phyloP scores from a whole-genome alignment of 768 basidiomycete genomes.

The Galerina marginata region DNA sequence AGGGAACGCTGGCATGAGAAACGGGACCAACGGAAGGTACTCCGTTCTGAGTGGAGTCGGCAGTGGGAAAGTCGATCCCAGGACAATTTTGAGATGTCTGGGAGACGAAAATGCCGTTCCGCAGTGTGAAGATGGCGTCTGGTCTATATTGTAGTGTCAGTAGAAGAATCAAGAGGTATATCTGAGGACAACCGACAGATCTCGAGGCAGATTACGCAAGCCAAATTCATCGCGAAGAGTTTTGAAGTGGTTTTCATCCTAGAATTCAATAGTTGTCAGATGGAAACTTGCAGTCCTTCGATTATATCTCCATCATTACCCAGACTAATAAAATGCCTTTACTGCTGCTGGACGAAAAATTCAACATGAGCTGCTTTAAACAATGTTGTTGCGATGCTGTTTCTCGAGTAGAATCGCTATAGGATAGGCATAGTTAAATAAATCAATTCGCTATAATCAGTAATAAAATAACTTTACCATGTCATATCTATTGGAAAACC shows the following conservation, averaged over 20 bases:
- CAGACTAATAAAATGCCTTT: conserved; percentile 13
- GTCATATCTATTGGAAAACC: conserved; percentile 10
- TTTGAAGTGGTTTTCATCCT: conserved; percentile 14
- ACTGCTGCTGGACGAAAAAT: conserved; percentile 13
- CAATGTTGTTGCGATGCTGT: conserved; percentile 1
- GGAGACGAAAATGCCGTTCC: conserved; percentile 15
- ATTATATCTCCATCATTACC: background rate
- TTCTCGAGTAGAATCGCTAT: background rate
- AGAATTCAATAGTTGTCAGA: background rate
- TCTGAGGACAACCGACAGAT: background rate
- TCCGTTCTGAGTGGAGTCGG: background rate
- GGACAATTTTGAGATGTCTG: conserved; percentile 13
- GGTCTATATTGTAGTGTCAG: background rate
- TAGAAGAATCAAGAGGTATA: background rate
- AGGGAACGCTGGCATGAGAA: background rate
- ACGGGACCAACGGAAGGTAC: background rate
- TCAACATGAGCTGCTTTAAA: conserved; percentile 4
- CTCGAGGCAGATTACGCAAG: conserved; percentile 11
- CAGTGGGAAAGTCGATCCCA: background rate
- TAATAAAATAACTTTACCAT: background rate
- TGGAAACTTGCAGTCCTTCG: background rate
- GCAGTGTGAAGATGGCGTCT: conserved; percentile 11
- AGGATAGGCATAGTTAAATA: background rate
- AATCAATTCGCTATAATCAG: background rate
- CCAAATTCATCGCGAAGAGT: conserved; percentile 10